phyloP scores from a whole-genome alignment of 2,329 filamentous ascomycete species.

The Colletotrichum graminicola region DNA sequence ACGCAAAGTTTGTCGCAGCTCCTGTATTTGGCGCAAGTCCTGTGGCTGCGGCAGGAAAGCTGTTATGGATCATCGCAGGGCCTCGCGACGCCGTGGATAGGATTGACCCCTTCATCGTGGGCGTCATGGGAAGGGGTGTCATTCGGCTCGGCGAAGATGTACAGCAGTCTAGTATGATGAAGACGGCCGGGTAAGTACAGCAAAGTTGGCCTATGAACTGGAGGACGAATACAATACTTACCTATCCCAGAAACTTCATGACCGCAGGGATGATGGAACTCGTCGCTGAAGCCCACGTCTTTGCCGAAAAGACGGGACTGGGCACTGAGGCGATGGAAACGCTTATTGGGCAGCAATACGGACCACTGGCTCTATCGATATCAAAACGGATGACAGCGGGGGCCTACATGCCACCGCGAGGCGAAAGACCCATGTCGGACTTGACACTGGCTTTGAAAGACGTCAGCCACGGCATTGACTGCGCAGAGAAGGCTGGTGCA shows the following conservation, averaged over 20 bases:
- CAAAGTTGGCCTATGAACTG: not conserved
- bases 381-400: slow-evolving; percentile 54
- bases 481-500: slow-evolving; percentile 55
- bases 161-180: slow-evolving; percentile 59
- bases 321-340: slow-evolving; percentile 56
- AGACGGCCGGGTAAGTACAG: slow-evolving; percentile 58
- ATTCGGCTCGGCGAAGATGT: slow-evolving; percentile 59
- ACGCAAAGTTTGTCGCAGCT: slow-evolving; percentile 56
- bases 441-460: slow-evolving; percentile 65
- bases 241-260: slow-evolving; percentile 58
- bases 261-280: slow-evolving; percentile 63
- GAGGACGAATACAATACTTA: fast-evolving
- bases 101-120: slow-evolving; percentile 55
- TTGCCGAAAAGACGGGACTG: slow-evolving; percentile 60
- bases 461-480: slow-evolving; percentile 61
- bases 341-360: slow-evolving; percentile 57
- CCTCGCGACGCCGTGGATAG: slow-evolving; percentile 50
- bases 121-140: slow-evolving; percentile 56
- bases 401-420: slow-evolving; percentile 52
- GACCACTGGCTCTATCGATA: slow-evolving; percentile 52
- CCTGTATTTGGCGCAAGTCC: slow-evolving; percentile 66
- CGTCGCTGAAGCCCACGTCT: slow-evolving; percentile 61
- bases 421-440: slow-evolving; percentile 59
- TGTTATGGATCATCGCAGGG: slow-evolving; percentile 62
- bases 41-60: slow-evolving; percentile 58